These are phyloP conservation scores for Calonectria henricotiae DNA, from an alignment of 2,329 filamentous ascomycete species.

Conservation along the genomic window DNA sequence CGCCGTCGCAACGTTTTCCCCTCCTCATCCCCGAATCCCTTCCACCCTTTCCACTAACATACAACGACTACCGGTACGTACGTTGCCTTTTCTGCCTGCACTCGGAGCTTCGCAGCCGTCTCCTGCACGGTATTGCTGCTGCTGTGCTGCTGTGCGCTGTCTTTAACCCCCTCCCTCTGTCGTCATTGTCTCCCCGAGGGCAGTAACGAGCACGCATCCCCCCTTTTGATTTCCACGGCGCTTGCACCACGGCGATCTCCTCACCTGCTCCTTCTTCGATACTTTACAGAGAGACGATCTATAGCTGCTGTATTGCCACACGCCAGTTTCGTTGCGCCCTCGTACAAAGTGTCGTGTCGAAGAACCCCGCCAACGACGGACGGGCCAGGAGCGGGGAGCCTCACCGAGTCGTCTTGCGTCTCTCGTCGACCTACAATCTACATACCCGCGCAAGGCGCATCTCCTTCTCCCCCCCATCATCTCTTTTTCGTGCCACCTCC, in stretches of 20 bases:
- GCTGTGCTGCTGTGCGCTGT: constrained; percentile 41
- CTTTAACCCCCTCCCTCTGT: constrained; percentile 58
- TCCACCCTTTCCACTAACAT: constrained; percentile 41
- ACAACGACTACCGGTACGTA: constrained; percentile 46
- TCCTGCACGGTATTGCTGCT: constrained; percentile 28
- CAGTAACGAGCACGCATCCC: constrained; percentile 49
- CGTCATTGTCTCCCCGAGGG: constrained; percentile 58
- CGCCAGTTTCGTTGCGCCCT: constrained; percentile 38
- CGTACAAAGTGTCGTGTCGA: constrained; percentile 42
- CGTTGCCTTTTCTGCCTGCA: constrained; percentile 26
- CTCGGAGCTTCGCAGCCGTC: constrained; percentile 32
- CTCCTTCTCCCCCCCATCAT: constrained; percentile 43
- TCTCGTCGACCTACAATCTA: constrained; percentile 33
- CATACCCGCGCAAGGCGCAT: constrained; percentile 50
- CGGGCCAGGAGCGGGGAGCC: constrained; percentile 53
- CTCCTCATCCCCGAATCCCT: constrained; percentile 42
- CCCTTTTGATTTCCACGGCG: constrained; percentile 37
- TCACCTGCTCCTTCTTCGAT: constrained; percentile 36
- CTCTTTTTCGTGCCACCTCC: constrained; percentile 39
- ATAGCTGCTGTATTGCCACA: constrained; percentile 29
- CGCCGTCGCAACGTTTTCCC: constrained; percentile 44
- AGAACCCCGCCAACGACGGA: constrained; percentile 52
- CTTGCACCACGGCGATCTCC: constrained; percentile 40
- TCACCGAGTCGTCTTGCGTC: constrained; percentile 51
- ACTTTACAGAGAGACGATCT: constrained; percentile 36